A percentile compares a stretch with the other conserved stretches of the same genome.
Evolutionary conservation across 208 protist genomes (phyloP).

Genomic region (Leishmania major): DNA sequence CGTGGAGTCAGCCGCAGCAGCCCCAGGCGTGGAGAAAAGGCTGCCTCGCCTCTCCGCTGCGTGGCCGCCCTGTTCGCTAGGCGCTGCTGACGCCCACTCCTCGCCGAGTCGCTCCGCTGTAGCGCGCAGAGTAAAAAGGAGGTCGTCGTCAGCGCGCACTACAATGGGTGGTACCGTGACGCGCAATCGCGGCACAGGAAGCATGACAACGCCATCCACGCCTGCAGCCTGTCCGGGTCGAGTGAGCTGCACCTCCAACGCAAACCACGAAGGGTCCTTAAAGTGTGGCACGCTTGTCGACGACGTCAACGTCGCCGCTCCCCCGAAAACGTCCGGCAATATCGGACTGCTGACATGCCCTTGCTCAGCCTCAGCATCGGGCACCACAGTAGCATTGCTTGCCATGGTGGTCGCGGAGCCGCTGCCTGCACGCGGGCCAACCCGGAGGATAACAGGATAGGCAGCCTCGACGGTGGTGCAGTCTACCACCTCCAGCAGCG

Average conservation of each 20-base stretch:
- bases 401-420: neutral
- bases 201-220: slow-evolving; percentile 12
- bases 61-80: neutral
- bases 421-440: slow-evolving; percentile 9
- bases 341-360: neutral
- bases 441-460: slow-evolving; percentile 29
- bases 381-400: neutral
- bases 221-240: neutral
- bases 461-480: slow-evolving; percentile 44
- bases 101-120: slow-evolving; percentile 27
- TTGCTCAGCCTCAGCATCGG: neutral
- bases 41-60: neutral
- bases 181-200: slow-evolving; percentile 43
- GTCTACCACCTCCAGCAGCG: slow-evolving; percentile 52
- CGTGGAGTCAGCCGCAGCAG: neutral
- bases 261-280: slow-evolving; percentile 26
- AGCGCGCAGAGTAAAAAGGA: slow-evolving; percentile 54
- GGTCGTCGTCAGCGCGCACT: slow-evolving; percentile 56
- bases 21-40: neutral
- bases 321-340: neutral
- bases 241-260: slow-evolving; percentile 26
- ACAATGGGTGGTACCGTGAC: slow-evolving; percentile 40
- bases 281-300: slow-evolving; percentile 9
- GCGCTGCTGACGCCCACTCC: slow-evolving; percentile 1
- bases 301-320: neutral